phyloP scores from a whole-genome alignment of 2,329 filamentous ascomycete species.

The Furcasterigmium furcatum region DNA sequence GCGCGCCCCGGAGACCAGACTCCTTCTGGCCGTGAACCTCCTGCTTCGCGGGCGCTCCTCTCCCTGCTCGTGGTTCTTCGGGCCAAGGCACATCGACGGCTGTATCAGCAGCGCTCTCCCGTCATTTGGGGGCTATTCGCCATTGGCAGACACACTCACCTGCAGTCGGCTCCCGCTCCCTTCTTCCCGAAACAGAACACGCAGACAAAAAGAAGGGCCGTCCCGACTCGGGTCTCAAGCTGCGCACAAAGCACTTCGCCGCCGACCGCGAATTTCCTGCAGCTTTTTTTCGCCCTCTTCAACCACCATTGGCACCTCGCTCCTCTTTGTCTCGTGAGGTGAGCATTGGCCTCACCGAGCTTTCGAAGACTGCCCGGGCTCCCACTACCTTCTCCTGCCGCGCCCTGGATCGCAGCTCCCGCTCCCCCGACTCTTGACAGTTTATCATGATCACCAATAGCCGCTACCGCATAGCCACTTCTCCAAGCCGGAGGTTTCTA shows the following conservation, averaged over 20 bases:
- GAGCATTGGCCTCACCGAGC: not conserved
- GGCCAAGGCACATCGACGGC: too few relatives aligned
- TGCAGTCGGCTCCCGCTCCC: conserved; percentile 5
- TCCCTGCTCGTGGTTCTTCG: too few relatives aligned
- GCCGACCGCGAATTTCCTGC: not conserved
- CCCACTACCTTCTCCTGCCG: not conserved
- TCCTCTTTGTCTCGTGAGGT: not conserved
- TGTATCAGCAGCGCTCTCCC: not conserved
- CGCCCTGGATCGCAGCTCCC: not conserved
- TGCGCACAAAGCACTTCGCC: not conserved
- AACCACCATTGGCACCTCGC: not conserved
- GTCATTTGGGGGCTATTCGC: not conserved
- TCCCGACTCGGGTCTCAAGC: conserved; percentile 1
- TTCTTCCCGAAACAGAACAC: conserved; percentile 1
- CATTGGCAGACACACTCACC: not conserved
- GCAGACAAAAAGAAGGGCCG: not conserved
- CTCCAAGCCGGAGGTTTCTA: conserved; percentile 36
- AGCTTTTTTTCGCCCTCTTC: not conserved
- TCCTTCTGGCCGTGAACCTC: too few relatives aligned
- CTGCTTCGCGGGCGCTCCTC: too few relatives aligned
- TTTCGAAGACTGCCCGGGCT: not conserved
- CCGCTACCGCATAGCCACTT: conserved; percentile 27
- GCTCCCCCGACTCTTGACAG: conserved; percentile 10
- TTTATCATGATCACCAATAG: conserved; percentile 36
- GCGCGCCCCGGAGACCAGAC: too few relatives aligned